Percentiles rank a stretch among this genome's conserved stretches.
Conservation (phyloP, 2,329 filamentous ascomycete genomes). For the Pseudofabraea citricarpa region DNA sequence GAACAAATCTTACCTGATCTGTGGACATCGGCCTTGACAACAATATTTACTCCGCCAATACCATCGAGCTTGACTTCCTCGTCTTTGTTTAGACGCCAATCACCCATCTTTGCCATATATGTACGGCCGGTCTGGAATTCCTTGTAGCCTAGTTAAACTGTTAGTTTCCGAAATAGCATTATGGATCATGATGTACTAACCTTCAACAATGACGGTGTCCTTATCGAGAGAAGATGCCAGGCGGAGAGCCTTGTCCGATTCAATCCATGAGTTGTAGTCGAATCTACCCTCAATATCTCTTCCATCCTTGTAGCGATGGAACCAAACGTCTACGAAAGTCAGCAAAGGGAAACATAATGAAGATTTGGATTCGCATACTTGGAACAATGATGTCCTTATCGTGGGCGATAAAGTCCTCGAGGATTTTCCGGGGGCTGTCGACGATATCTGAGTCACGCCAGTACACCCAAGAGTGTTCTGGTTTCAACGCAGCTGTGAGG, state of each 20-base stretch:
- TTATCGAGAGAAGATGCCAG: constrained; percentile 70
- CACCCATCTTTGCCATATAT: constrained; percentile 87
- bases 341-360: constrained; percentile 14
- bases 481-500: constrained; percentile 75
- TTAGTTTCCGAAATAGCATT: constrained; percentile 7
- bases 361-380: constrained; percentile 54
- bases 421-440: constrained; percentile 78
- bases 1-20: constrained; percentile 64
- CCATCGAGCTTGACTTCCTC: constrained; percentile 90
- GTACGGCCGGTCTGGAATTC: constrained; percentile 86
- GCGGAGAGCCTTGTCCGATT: constrained; percentile 78
- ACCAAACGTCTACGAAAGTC: constrained; percentile 76
- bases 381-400: constrained; percentile 91
- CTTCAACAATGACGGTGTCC: constrained; percentile 83
- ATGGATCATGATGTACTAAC: constrained; percentile 33
- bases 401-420: constrained; percentile 94
- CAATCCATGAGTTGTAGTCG: constrained; percentile 98
- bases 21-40: constrained; percentile 97
- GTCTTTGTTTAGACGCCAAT: constrained; percentile 89
- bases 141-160: constrained; percentile 65
- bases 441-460: constrained; percentile 97
- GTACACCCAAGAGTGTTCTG: constrained; percentile 97
- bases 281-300: constrained; percentile 96
- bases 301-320: constrained; percentile 72
- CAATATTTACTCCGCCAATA: constrained; percentile 93